phyloP scores from a whole-genome alignment of 179 eudicot species.

The Spergularia azorica region DNA sequence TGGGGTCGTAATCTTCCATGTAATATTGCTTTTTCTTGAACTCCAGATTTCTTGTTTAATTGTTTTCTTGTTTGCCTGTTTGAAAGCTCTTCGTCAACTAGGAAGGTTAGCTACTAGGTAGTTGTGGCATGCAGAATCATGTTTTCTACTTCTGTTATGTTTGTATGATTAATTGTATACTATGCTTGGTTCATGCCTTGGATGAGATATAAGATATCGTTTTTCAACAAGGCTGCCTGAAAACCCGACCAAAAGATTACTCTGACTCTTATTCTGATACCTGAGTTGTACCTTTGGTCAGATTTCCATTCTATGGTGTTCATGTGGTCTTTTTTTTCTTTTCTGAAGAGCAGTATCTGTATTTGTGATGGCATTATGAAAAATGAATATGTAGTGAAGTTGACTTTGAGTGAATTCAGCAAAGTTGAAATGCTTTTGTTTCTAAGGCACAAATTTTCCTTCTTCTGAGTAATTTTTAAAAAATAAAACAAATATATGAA shows the following conservation, averaged over 20 bases:
- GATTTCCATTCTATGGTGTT: background rate
- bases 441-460: background rate
- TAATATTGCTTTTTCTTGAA: conserved; percentile 39
- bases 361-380: background rate
- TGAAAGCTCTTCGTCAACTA: conserved; percentile 2
- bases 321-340: background rate
- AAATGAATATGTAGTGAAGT: background rate
- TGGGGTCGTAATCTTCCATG: conserved; percentile 99
- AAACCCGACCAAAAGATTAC: no score
- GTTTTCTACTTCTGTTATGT: background rate
- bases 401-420: background rate
- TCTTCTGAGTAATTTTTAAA: background rate
- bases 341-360: background rate
- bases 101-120: conserved; percentile 9
- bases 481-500: no score
- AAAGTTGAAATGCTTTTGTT: background rate
- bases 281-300: no score
- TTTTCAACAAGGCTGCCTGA: no score
- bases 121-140: background rate
- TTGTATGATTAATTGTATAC: conserved; percentile 1
- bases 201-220: background rate
- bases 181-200: conserved; percentile 3
- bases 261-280: no score
- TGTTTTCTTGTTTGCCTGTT: conserved; percentile 18
- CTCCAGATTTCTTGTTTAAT: conserved; percentile 7